Base-by-base conservation (phyloP, 164 flowering plant genomes). In the Houttuynia cordata region DNA sequence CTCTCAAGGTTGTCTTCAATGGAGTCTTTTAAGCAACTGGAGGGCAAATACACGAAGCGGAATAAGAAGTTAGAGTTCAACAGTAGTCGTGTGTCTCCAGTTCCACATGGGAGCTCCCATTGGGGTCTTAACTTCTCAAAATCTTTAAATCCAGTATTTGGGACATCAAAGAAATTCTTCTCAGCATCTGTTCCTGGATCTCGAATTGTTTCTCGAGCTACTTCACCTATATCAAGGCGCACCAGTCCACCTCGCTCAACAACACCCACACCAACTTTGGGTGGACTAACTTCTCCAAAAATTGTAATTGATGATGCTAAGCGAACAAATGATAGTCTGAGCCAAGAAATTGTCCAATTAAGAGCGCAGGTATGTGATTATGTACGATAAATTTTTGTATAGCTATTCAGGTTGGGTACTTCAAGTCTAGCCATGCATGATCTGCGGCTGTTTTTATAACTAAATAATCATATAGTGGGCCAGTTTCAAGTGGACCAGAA, bases 121-220 rank as follows among this genome's bases (percentile, higher is more conserved):
- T 80, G 98, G 90, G 94, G 94, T 13, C 81, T 76, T 60, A 92
- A 74, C 67, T 75, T 84, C 42, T 80, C 96, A 24, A 93, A 82
- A 72, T 84, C 99, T 53, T 80, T 89, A 39, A 86, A 92, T 83
- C 96, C 96, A 23, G 84, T 87, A 20, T 87, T 87, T 79, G 98
- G 96, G 9, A 84, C 97, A 62, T 93, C 98, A 52, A 93, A 93
- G 73, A 93, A 93, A 63, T 86, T 83, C 56, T 88, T 88, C 83
- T 93, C 99, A 51, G 97, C 97, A 61, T 93, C 99, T 61, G 96
- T 93, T 76, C 99, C 99, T 60, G 97, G 95, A 57, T 90, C 99
- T 21, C 80, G 99, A 83, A 93, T 93, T 69, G 94, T 78, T 62
- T 93, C 99, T 66, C 87, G 99, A 51, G 97, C 96, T 66, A 86